phyloP scores from a whole-genome alignment of 139 green algal genomes.

The Mychonastes homosphaera region DNA sequence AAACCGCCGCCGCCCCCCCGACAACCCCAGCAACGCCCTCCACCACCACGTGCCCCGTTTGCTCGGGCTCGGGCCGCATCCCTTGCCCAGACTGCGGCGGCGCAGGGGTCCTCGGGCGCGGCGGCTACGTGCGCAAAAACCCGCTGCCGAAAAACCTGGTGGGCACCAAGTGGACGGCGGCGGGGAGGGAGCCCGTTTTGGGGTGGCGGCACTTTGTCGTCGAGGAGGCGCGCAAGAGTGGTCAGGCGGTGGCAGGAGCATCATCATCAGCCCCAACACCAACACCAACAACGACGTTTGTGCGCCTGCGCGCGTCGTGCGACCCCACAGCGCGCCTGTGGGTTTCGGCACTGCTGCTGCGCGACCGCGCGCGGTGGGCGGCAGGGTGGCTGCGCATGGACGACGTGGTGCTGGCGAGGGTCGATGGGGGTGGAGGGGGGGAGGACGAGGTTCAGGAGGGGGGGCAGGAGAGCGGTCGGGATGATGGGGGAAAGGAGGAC shows the following conservation, averaged over 20 bases:
- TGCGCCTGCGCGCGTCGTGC: constrained; percentile 15
- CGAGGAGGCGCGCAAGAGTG: background rate
- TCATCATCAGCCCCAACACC: background rate
- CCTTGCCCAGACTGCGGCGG: constrained; percentile 13
- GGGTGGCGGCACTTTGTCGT: constrained; percentile 19
- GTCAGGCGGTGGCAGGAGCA: too few species aligned
- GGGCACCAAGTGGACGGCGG: constrained; percentile 18
- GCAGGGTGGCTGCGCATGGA: constrained; percentile 18
- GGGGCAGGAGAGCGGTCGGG: constrained; percentile 6
- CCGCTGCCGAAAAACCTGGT: background rate
- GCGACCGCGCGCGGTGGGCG: constrained; percentile 5
- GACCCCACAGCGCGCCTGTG: constrained; percentile 13
- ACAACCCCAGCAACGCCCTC: background rate
- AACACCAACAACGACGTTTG: background rate
- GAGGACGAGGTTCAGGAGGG: background rate
- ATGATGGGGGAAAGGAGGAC: too few species aligned
- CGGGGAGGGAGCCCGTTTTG: constrained; percentile 5
- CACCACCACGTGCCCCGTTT: background rate
- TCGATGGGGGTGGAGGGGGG: too few species aligned
- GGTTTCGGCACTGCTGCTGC: constrained; percentile 11
- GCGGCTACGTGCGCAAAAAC: constrained; percentile 13
- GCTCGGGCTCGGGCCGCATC: background rate
- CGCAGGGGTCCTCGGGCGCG: constrained; percentile 1
- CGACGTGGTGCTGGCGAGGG: constrained; percentile 11
- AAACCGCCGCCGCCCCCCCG: too few species aligned